Conservation (phyloP, 805 yeast species). For the Yamadazyma scolyti region DNA sequence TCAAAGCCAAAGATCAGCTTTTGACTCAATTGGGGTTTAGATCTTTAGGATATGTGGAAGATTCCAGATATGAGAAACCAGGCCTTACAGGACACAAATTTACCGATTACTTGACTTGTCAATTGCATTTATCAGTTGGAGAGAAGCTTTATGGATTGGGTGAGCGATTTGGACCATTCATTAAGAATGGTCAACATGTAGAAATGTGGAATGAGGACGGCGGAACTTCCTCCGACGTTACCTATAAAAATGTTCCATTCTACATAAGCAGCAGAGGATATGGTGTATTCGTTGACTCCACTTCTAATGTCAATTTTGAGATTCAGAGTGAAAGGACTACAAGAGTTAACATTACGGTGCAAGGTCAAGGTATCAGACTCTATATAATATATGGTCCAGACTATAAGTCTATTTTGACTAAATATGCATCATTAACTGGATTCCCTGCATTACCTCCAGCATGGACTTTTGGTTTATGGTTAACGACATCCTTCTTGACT, state of each 20-base stretch:
- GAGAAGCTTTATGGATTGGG: slow-evolving; percentile 36
- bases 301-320: slow-evolving; percentile 28
- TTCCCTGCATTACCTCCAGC: slow-evolving; percentile 34
- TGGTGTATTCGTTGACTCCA: slow-evolving; percentile 30
- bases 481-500: slow-evolving; percentile 38
- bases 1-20: slow-evolving; percentile 12
- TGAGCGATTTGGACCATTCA: slow-evolving; percentile 33
- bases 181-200: slow-evolving; percentile 33
- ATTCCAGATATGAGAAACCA: slow-evolving; percentile 15
- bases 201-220: slow-evolving; percentile 38
- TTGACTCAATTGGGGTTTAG: slow-evolving; percentile 30
- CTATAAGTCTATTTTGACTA: slow-evolving; percentile 24
- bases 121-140: slow-evolving; percentile 28
- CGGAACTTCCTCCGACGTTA: slow-evolving; percentile 33
- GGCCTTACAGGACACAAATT: slow-evolving; percentile 11
- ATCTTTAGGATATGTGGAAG: slow-evolving; percentile 29
- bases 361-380: slow-evolving; percentile 26
- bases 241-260: slow-evolving; percentile 34
- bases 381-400: slow-evolving; percentile 29
- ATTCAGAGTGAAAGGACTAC: slow-evolving; percentile 34
- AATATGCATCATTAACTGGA: slow-evolving; percentile 28
- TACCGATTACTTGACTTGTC: slow-evolving; percentile 24
- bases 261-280: slow-evolving; percentile 29
- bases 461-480: slow-evolving; percentile 37
- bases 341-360: slow-evolving; percentile 30